Evolutionary conservation across 441 rosid species (phyloP).

Genomic region (Kokia cookei): DNA sequence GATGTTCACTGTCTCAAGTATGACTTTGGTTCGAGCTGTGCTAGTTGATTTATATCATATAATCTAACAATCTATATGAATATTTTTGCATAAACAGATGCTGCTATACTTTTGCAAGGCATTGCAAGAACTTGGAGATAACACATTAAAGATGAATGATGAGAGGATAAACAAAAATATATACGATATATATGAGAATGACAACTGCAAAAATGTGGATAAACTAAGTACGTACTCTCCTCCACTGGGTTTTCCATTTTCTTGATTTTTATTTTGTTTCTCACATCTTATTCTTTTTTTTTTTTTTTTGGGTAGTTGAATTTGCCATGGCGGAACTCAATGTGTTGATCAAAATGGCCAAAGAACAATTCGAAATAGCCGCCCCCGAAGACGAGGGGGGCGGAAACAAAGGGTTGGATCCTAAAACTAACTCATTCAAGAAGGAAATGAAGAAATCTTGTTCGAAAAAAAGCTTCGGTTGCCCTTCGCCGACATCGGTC

Average conservation of each 20-base stretch:
- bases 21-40: too few relatives aligned
- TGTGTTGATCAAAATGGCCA: constrained; percentile 50
- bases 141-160: constrained; percentile 42
- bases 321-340: constrained; percentile 48
- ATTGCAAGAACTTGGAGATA: constrained; percentile 58
- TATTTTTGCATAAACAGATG: constrained; percentile 29
- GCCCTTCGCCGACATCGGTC: constrained; percentile 72
- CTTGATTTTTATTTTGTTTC: not conserved
- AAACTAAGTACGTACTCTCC: constrained; percentile 38
- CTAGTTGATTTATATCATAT: not conserved
- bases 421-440: constrained; percentile 11
- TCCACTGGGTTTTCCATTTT: not conserved
- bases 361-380: constrained; percentile 49
- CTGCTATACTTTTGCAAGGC: constrained; percentile 46
- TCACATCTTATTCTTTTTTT: not conserved
- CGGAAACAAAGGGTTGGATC: constrained; percentile 21
- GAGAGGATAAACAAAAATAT: constrained; percentile 32
- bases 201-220: constrained; percentile 35
- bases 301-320: constrained; percentile 38
- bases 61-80: not conserved
- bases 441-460: too few relatives aligned
- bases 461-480: constrained; percentile 33
- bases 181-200: constrained; percentile 30
- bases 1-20: too few relatives aligned
- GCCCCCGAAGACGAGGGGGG: constrained; percentile 45